Base-by-base conservation (phyloP, 2,329 filamentous ascomycete species). In the Emmonsia crescens region DNA sequence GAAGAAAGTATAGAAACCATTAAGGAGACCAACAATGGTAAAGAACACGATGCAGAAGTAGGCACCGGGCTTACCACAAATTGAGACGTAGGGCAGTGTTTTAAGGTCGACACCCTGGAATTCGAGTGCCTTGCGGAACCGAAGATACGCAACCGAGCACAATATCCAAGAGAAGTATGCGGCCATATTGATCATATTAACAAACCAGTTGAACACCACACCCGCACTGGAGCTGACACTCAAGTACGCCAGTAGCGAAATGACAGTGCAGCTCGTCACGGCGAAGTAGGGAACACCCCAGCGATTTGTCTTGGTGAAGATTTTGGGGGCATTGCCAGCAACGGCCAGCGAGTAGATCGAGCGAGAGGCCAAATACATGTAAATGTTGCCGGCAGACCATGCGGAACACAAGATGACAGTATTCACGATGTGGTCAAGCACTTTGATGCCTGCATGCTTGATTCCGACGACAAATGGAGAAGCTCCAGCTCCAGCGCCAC, bases 391-490 rank as follows among this genome's bases (percentile, higher is more conserved):
- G 0, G 75, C 70, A 1, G 76, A 78, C 70, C 74, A 76, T 12
- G 76, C 75, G 3, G 74, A 76, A 19, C 70, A 72, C 31, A 77
- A 69, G 21, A 78, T 69, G 10, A 74, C 68, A 14, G 71, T 74
- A 64, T 78, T 78, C 62, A 78, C 73, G 31, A 78, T 67, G 5
- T 69, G 73, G 10, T 68, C 69, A 1, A 76, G 65, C 16, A 69
- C 74, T 10, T 66, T 67, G 49, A 80, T 81, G n/a, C 78, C 76
- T 0, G 76, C 73, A 61, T 76, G 70, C 40, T 72, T 69, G 29
- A 80, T 78, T 8, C 78, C 80, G 57, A 83, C 80, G 46, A 82
- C 81, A 71, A 80, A 83, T 0, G 82, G 82, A 4, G 79, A 82
- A 3, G 76, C 74, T 4, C 76, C 77, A 3, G 70, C 73, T 44